phyloP scores from a whole-genome alignment of 306 rosid species.

The Luffa acutangula region DNA sequence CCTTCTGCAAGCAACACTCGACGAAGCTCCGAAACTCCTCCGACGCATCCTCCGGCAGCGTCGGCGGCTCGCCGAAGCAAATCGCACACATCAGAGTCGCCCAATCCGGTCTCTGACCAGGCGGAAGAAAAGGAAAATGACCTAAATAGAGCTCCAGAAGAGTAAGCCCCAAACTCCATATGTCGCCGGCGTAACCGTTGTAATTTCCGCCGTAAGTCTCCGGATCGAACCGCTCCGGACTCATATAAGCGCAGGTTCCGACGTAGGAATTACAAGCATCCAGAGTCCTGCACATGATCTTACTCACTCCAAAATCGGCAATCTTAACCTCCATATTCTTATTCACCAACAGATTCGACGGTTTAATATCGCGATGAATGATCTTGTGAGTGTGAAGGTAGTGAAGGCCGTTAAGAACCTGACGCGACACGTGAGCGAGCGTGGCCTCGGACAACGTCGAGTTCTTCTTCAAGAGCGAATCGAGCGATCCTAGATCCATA shows the following conservation, averaged over 20 bases:
- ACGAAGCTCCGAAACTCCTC: slow-evolving; percentile 48
- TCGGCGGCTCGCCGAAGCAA: slow-evolving; percentile 74
- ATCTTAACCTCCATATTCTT: slow-evolving; percentile 50
- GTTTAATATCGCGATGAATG: slow-evolving; percentile 82
- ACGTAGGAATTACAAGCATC: slow-evolving; percentile 81
- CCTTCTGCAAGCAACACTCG: slow-evolving; percentile 73
- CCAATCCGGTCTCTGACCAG: slow-evolving; percentile 93
- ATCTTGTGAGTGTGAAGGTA: slow-evolving; percentile 71
- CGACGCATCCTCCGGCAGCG: slow-evolving; percentile 45
- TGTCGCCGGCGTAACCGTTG: slow-evolving; percentile 69
- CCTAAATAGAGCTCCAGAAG: slow-evolving; percentile 79
- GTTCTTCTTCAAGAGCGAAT: slow-evolving; percentile 22
- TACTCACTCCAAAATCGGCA: slow-evolving; percentile 86
- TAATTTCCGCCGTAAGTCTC: slow-evolving; percentile 64
- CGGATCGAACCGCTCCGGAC: slow-evolving; percentile 95
- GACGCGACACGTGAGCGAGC: slow-evolving; percentile 50
- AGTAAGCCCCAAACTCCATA: slow-evolving; percentile 88
- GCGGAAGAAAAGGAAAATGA: slow-evolving; percentile 69
- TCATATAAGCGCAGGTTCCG: slow-evolving; percentile 96
- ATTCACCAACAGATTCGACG: slow-evolving; percentile 59
- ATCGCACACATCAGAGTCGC: slow-evolving; percentile 81
- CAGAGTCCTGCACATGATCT: slow-evolving; percentile 53
- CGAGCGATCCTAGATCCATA: slow-evolving; percentile 62
- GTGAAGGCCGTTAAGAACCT: slow-evolving; percentile 53
- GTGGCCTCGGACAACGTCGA: slow-evolving; percentile 47